Base-by-base conservation (phyloP, 2,329 filamentous ascomycete species). In the Fusarium paranaense region DNA sequence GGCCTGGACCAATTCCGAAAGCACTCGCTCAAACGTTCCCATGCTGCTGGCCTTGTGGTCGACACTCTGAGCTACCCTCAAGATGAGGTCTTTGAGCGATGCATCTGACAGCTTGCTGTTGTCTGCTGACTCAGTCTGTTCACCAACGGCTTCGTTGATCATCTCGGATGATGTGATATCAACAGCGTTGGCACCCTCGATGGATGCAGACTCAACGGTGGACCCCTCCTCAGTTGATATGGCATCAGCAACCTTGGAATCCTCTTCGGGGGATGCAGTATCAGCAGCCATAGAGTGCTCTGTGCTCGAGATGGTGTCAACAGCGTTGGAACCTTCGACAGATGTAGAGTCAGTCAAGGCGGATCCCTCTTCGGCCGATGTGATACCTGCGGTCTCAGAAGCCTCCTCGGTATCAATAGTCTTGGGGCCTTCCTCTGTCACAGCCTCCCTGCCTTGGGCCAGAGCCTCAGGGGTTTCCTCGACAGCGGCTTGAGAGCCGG, bases 1-100 rank as follows among this genome's bases (percentile, higher is more conserved):
- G 14, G 74, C 65, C 58, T 50, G 81, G 13, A 87, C 85, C 56
- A 90, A 80, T 64, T 87, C 83, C 4, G 85, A 85, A 38, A 90
- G 82, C 62, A 90, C 86, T 54, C 82, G 82, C 74, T 89, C 87
- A 71, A 90, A 89, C 11, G 83, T 83, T 67, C 83, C 82, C 22
- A 90, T 80, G 67, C 86, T 86, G 45, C 70, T 72, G 30, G 71
- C 78, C 62, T 75, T 82, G 27, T 84, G 81, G 30, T 88, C 85
- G 14, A 88, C 82, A 52, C 83, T 83, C 30, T 84, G 82, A 2
- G 88, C 86, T 65, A 89, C 85, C 69, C 83, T 85, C 57, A 89
- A 79, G 64, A 91, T 89, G 27, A 90, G 82, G 59, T 89, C 85
- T 66, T 85, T 85, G 58, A 88, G 79, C 14, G 81, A 80, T 14